Evolutionary conservation across 2,329 filamentous ascomycete genomes (phyloP), one percentile per base, ranked within the genome.

Genomic region (Aureobasidium sp.): DNA sequence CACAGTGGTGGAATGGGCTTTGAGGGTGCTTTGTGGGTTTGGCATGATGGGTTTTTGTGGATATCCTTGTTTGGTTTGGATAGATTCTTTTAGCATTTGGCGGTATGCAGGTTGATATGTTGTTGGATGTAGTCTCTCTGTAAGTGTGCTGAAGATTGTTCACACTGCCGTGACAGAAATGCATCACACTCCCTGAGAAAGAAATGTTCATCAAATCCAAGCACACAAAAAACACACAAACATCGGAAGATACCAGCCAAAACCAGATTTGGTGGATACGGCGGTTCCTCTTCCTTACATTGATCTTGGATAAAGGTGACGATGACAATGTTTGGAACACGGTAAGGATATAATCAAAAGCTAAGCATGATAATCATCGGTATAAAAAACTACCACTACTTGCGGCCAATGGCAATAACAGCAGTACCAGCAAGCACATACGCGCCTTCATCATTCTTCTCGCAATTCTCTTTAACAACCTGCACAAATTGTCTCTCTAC

Each of bases 1-100:
- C 85, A 2, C 81, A 80, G 64, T 89, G 84, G 79, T 90, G 87
- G 87, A 80, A 79, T 62, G 87, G 87, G 0, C 64, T 89, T 64
- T 88, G 17, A 48, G 45, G 25, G 2, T 29, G 3, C 25, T 15
- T 15, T 14, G 20, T n/a, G 15, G 39, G 39, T 6, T 44, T 14
- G 48, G 17, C 22, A 20, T 8, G 31, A 9, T 34, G 31, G 31
- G 3, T 34, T 36, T 52, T 25, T 39, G 31, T 36, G 31, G 31
- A 22, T 52, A 48, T 17, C 5, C 45, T 25, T 29, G 1, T 25
- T 48, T 48, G 25, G 45, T 17, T 9, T 48, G 27, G 45, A 31
- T 48, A 48, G 45, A 48, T 48, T 48, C 8, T 39, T n/a, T 41
- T 41, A 9, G 17, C 39, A 41, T 34, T 41, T 41, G 17, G 17